Evolutionary conservation across 768 basidiomycete species (phyloP), one percentile per base, ranked within the genome.

Genomic region (Asterophora lycoperdoides): DNA sequence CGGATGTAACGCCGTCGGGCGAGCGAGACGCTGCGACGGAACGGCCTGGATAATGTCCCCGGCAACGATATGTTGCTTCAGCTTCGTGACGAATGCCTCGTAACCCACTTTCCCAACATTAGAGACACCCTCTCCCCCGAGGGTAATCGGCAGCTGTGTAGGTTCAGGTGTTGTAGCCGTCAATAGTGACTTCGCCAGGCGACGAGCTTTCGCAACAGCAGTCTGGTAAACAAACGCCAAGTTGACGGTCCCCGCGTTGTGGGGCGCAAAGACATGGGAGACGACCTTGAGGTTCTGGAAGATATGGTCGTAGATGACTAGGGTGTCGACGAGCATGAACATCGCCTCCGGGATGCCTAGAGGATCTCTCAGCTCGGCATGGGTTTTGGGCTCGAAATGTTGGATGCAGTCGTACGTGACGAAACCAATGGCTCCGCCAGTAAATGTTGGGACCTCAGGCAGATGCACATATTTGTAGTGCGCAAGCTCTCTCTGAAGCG

Each of bases 11-110:
- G 78, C 65, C 0, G 96, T 98, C 30, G 88, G 86, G 29, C 92
- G 80, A 11, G 89, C 73, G 26, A 98, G 73, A 23, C 94, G 77
- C 65, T 98, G 96, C 8, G 92, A 94, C 7, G 96, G 96, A 6
- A 99, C 96, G 2, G 96, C 96, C 68, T 99, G 96, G 56, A 99
- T 98, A 61, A 99, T 97, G 68, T 99, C 94, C 23, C 96, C 96
- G 14, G 86, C 88, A 48, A 98, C 76, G 47, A 99, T 96, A 63
- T 92, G 93, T 61, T 95, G 78, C 73, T 97, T 98, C 48, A 99
- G 73, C 47, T 77, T 81, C 38, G 93, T 92, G 11, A 99, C 96
- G 60, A 94, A 95, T 4, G 66, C 68, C 64, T 97, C 84, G 66
- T 98, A 99, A 0, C 96, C 96, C 38, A 75, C 79, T 66, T 92